Evolutionary conservation across 1,139 yeast genomes (phyloP).

Genomic region (Debaryomyces udenii): DNA sequence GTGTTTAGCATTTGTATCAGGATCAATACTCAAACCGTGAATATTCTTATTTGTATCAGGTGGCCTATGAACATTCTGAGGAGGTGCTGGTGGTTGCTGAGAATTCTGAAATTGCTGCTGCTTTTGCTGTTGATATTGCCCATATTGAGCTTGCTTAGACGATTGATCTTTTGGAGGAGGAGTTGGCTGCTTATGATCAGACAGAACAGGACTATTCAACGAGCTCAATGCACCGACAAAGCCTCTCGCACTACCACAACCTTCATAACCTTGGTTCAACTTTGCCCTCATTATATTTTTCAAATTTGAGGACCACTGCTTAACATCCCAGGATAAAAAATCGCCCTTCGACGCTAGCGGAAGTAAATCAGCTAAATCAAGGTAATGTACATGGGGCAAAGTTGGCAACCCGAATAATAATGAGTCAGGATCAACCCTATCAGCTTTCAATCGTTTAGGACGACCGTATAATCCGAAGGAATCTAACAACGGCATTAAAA

Average conservation of each 20-base stretch:
- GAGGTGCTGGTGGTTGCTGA: slow-evolving; percentile 1
- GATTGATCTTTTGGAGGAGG: slow-evolving; percentile 13
- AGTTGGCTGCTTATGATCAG: slow-evolving; percentile 10
- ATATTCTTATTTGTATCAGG: slow-evolving; percentile 15
- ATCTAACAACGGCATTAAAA: slow-evolving; percentile 82
- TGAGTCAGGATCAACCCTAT: slow-evolving; percentile 76
- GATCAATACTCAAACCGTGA: slow-evolving; percentile 16
- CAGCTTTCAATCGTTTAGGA: slow-evolving; percentile 86
- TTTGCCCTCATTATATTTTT: slow-evolving; percentile 67
- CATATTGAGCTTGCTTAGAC: slow-evolving; percentile 4
- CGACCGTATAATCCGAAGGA: slow-evolving; percentile 89
- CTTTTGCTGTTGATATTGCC: not conserved
- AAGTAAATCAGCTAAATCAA: slow-evolving; percentile 43
- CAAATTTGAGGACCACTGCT: slow-evolving; percentile 69
- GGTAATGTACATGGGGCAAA: slow-evolving; percentile 82
- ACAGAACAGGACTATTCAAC: slow-evolving; percentile 33
- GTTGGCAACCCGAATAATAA: slow-evolving; percentile 90
- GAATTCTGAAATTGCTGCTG: slow-evolving; percentile 1
- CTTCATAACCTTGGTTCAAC: slow-evolving; percentile 73
- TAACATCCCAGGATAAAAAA: slow-evolving; percentile 59
- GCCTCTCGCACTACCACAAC: slow-evolving; percentile 76
- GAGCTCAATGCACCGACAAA: slow-evolving; percentile 60
- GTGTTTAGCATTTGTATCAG: not conserved
- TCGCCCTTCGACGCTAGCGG: slow-evolving; percentile 25
- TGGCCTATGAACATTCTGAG: not conserved